Conservation (phyloP, 768 basidiomycete species). For the Auriscalpium microsporum region DNA sequence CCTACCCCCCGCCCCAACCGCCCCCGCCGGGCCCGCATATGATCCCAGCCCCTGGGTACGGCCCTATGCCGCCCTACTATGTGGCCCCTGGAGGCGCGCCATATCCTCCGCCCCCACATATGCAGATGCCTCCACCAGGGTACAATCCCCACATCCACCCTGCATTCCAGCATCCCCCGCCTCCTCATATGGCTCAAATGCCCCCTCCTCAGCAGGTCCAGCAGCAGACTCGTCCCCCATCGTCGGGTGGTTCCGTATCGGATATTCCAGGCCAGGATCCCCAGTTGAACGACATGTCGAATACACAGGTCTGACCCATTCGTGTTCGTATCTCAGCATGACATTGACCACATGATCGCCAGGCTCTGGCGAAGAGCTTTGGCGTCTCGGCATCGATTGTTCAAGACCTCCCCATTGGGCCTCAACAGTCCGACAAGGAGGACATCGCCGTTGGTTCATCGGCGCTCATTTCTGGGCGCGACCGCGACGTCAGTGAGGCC, state of each 20-base stretch:
- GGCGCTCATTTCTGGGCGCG: conserved; percentile 62
- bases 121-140: conserved; percentile 31
- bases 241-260: conserved; percentile 16
- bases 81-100: conserved; percentile 27
- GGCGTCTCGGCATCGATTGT: conserved; percentile 70
- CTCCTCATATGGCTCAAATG: conserved; percentile 31
- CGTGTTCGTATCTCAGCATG: not conserved
- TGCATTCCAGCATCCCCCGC: conserved; percentile 44
- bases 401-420: conserved; percentile 48
- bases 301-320: conserved; percentile 38
- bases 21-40: conserved; percentile 22
- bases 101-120: conserved; percentile 35
- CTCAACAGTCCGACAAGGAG: conserved; percentile 45
- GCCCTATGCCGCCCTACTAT: conserved; percentile 38
- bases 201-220: conserved; percentile 27
- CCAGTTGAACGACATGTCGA: conserved; percentile 70
- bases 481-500: conserved; percentile 47
- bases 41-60: conserved; percentile 36
- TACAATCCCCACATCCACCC: conserved; percentile 57
- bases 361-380: conserved; percentile 71
- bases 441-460: conserved; percentile 72
- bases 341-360: conserved; percentile 10
- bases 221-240: conserved; percentile 19
- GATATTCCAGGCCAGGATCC: conserved; percentile 72
- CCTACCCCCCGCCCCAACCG: conserved; percentile 23